phyloP scores from a whole-genome alignment of 139 green algal species.

The Asterochloris sp. region DNA sequence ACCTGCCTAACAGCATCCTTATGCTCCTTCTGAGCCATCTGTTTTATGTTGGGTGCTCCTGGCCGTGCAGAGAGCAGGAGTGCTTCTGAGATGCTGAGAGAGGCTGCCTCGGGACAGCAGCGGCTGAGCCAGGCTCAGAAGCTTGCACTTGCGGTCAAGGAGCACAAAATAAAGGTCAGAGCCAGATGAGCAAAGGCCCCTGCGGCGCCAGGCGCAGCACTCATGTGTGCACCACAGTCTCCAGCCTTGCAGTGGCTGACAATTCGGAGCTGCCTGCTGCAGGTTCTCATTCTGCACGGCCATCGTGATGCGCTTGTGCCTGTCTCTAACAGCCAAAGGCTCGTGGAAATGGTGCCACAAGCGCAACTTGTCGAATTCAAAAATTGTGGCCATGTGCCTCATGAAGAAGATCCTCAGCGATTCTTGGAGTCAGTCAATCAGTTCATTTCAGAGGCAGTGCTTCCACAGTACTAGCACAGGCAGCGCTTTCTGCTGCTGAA shows the following conservation, averaged over 20 bases:
- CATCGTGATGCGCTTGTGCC: constrained; percentile 73
- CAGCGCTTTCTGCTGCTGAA: background rate
- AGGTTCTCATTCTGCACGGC: constrained; percentile 76
- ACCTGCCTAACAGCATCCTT: no score
- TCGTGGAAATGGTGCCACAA: constrained; percentile 59
- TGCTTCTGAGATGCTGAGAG: constrained; percentile 13
- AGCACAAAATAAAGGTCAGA: constrained; percentile 27
- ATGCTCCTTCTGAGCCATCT: background rate
- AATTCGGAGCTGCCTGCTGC: background rate
- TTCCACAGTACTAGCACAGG: background rate
- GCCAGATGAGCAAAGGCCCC: background rate
- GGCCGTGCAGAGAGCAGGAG: background rate
- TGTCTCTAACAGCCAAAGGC: constrained; percentile 59
- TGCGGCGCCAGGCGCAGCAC: background rate
- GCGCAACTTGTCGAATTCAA: constrained; percentile 53
- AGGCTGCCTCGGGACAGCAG: background rate
- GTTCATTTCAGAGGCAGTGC: background rate
- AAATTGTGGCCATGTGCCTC: constrained; percentile 74
- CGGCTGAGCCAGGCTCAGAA: constrained; percentile 8
- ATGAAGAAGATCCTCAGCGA: constrained; percentile 76
- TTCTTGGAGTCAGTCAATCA: constrained; percentile 55
- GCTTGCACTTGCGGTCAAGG: constrained; percentile 3
- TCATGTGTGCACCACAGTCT: background rate
- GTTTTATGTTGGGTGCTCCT: background rate
- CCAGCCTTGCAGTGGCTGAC: background rate